phyloP scores from a whole-genome alignment of 257 asterid genomes.

The Solanum sitiens region DNA sequence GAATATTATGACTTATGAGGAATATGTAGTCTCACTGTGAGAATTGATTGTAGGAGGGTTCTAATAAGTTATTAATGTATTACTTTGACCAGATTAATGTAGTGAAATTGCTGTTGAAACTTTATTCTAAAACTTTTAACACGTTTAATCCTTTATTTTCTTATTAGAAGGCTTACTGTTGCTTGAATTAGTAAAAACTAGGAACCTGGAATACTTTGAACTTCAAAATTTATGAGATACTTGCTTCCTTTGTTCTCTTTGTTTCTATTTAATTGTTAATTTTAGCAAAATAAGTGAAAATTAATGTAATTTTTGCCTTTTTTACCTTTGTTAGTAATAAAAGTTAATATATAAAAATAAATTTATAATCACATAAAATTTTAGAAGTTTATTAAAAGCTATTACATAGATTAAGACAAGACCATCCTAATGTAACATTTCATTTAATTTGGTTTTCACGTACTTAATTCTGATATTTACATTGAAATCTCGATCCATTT shows the following conservation, averaged over 20 bases:
- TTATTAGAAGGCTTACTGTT: not conserved
- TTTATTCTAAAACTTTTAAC: not conserved
- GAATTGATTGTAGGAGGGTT: not conserved
- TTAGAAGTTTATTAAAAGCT: too few species aligned
- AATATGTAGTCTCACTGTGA: not conserved
- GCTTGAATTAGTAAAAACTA: not conserved
- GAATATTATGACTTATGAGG: not conserved
- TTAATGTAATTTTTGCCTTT: too few species aligned
- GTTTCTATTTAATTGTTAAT: not conserved
- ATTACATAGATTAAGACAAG: too few species aligned
- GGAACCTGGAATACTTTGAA: too few species aligned
- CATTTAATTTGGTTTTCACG: too few species aligned
- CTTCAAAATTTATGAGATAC: too few species aligned
- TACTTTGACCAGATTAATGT: not conserved
- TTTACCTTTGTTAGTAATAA: too few species aligned
- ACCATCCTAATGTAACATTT: too few species aligned
- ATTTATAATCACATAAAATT: too few species aligned
- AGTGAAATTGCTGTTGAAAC: not conserved
- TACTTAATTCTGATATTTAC: too few species aligned
- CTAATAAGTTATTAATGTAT: not conserved
- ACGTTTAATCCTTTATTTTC: not conserved
- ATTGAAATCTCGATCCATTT: too few species aligned
- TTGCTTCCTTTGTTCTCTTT: not conserved
- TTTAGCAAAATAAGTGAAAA: not conserved
- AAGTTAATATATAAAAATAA: too few species aligned